Base-by-base conservation (phyloP, 768 basidiomycete genomes). In the Jaapia argillacea region DNA sequence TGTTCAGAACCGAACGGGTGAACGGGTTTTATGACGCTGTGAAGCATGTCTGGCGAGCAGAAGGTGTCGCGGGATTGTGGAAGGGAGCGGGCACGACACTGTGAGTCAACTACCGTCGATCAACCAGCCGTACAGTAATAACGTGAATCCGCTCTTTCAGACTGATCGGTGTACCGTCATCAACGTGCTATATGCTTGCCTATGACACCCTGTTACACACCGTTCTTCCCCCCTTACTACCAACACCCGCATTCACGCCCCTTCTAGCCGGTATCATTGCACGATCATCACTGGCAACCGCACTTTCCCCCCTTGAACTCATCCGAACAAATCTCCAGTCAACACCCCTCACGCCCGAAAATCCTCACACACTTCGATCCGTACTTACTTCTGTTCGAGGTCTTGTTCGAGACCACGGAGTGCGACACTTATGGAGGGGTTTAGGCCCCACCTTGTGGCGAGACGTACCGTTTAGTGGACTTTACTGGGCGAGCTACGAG, bases 401-500 rank as follows among this genome's bases (percentile, higher is more conserved):
- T 0, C 62, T 87, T 7, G 80, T 85, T 7, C 72, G 69, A 21
- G 56, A 65, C 25, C 68, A 84, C 36, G 94, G 93, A 4, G 51
- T 80, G 4, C 60, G 66, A 6, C 82, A 75, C 40, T 71, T 98
- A 22, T 99, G 91, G 90, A 72, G 89, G 42, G 96, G 96, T 0
- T 70, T 99, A 5, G 85, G 85, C 1, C 77, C 93, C 2, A 94
- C 91, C 4, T 69, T 99, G 6, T 97, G 92, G 92, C 76, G 96
- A 40, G 96, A 99, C 53, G 93, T 98, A 4, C 94, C 96, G 0
- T 99, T 99, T 59, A 91, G 88, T 31, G 96, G 93, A 7, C 67
- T 94, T 24, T 99, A 99, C 55, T 99, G 96, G 96, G 88, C 89
- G 3, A 81, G 85, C 21, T 98, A 97, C 58, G 94, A 99, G 59